phyloP scores from a whole-genome alignment of 1,139 yeast species.

The Blastobotrys capitulatus region DNA sequence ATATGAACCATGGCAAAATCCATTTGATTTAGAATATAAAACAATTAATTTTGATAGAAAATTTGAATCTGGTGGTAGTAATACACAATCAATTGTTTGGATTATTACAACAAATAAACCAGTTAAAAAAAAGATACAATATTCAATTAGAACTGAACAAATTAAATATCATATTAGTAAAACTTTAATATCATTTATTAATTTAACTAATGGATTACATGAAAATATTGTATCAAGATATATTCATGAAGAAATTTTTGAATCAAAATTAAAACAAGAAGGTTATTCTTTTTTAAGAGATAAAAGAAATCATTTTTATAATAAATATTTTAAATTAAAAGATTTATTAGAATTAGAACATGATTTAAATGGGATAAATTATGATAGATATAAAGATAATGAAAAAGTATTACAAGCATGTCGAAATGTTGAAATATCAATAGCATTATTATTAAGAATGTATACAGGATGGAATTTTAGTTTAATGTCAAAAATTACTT shows the following conservation, averaged over 20 bases:
- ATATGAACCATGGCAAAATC: not conserved
- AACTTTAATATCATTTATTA: not conserved
- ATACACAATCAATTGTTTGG: not conserved
- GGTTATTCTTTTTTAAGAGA: not conserved
- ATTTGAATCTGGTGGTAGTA: not conserved
- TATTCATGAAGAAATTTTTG: not conserved
- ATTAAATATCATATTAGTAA: not conserved
- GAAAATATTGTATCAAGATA: not conserved
- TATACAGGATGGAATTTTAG: not conserved
- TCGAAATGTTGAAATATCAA: not conserved
- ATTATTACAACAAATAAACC: not conserved
- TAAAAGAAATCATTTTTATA: not conserved
- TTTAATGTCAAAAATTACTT: not conserved
- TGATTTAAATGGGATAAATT: not conserved
- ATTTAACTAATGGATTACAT: not conserved
- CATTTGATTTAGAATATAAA: not conserved
- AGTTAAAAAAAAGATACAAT: not conserved
- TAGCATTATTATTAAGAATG: not conserved
- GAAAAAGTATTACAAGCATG: not conserved
- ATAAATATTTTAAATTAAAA: not conserved
- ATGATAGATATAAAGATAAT: not conserved
- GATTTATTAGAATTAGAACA: not conserved
- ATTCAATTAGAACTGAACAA: not conserved
- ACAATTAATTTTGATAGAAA: not conserved
- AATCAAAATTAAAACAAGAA: not conserved